Evolutionary conservation across 257 asterid genomes (phyloP).

Genomic region (Solanum clarkiae): DNA sequence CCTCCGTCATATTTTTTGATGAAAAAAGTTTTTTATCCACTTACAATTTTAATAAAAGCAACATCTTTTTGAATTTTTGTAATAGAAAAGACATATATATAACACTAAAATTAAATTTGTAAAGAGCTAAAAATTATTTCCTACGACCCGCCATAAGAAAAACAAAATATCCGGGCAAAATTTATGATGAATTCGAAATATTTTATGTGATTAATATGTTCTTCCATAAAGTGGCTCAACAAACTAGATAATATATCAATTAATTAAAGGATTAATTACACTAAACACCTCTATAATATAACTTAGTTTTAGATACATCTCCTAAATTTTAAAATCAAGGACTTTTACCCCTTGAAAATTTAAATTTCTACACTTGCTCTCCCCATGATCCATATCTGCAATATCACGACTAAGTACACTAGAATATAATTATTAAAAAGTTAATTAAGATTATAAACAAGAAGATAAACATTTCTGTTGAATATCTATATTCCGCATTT

Average conservation of each 20-base stretch:
- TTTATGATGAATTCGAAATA: not conserved
- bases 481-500: not conserved
- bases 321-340: not conserved
- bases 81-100: too few relatives aligned
- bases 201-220: not conserved
- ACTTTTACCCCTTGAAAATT: not conserved
- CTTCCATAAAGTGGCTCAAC: not conserved
- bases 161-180: not conserved
- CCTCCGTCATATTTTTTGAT: too few relatives aligned
- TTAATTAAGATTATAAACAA: too few relatives aligned
- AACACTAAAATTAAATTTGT: too few relatives aligned
- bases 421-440: too few relatives aligned
- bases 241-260: not conserved
- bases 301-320: not conserved
- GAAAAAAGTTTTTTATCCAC: too few relatives aligned
- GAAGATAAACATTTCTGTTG: not conserved
- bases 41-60: too few relatives aligned
- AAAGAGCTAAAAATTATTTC: not conserved
- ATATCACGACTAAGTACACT: too few relatives aligned
- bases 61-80: too few relatives aligned
- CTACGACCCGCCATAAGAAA: not conserved
- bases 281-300: not conserved
- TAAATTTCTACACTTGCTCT: not conserved
- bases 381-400: not conserved
- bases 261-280: not conserved